Evolutionary conservation across 1,139 yeast genomes (phyloP).

Genomic region (Scheffersomyces quercinus): DNA sequence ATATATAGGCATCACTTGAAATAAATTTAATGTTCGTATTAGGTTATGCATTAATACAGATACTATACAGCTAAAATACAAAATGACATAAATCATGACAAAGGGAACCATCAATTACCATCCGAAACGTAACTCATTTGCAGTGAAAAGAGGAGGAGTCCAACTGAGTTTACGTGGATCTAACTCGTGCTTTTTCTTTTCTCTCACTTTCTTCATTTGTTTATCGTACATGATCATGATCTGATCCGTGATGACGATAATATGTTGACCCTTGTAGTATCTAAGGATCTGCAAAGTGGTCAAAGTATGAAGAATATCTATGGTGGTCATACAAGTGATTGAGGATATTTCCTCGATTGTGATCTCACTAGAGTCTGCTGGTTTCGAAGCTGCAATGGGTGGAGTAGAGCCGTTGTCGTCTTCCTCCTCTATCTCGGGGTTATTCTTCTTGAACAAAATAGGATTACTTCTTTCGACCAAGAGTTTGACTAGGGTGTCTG

Average conservation of each 20-base stretch:
- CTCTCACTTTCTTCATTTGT: constrained; percentile 53
- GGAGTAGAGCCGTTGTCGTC: constrained; percentile 28
- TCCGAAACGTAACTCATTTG: constrained; percentile 92
- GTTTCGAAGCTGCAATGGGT: constrained; percentile 21
- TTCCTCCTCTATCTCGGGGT: constrained; percentile 28
- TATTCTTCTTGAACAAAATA: constrained; percentile 38
- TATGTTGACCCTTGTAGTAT: constrained; percentile 95
- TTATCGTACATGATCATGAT: constrained; percentile 76
- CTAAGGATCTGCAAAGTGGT: constrained; percentile 87
- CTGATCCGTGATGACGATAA: constrained; percentile 85
- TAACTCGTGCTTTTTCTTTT: constrained; percentile 74
- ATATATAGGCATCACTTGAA: no score
- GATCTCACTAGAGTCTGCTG: constrained; percentile 54
- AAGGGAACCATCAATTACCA: constrained; percentile 50
- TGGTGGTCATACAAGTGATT: constrained; percentile 91
- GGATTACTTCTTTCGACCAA: constrained; percentile 63
- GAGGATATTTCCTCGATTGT: constrained; percentile 92
- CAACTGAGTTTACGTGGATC: constrained; percentile 74
- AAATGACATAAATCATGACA: no score
- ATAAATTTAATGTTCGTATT: no score
- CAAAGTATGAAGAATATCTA: constrained; percentile 90
- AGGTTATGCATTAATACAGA: no score
- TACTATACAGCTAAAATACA: no score
- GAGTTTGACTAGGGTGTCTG: constrained; percentile 78
- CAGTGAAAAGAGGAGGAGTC: constrained; percentile 97